Evolutionary conservation across 2,329 filamentous ascomycete genomes (phyloP).

Genomic region (Alternaria alternata): DNA sequence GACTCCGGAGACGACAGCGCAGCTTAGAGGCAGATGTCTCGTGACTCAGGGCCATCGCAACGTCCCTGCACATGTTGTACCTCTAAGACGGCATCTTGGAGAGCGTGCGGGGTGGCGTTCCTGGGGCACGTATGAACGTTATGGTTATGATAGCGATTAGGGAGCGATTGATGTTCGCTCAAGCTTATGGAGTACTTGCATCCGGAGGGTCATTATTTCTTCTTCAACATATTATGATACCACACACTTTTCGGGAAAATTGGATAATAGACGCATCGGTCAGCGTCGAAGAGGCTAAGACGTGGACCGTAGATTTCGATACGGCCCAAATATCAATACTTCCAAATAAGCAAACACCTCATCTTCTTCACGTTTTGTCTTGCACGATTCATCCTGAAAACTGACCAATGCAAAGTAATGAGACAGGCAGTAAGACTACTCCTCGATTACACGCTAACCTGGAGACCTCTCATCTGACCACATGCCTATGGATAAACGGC

Average conservation of each 20-base stretch:
- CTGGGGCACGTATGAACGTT: background rate
- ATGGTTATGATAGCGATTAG: slow-evolving; percentile 7
- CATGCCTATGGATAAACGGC: background rate
- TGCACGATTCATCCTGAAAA: too few relatives aligned
- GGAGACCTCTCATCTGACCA: slow-evolving; percentile 1
- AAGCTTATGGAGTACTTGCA: background rate
- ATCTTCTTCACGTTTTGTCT: background rate
- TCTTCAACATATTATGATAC: slow-evolving; percentile 20
- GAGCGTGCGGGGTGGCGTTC: background rate
- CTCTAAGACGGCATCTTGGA: background rate
- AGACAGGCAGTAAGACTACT: background rate
- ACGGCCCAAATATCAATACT: background rate
- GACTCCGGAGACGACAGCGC: slow-evolving; percentile 4
- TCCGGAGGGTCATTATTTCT: background rate
- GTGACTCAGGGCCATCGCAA: background rate
- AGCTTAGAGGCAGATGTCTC: background rate
- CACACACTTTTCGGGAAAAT: slow-evolving; percentile 12
- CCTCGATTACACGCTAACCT: background rate
- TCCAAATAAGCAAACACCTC: background rate
- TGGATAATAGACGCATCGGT: slow-evolving; percentile 7
- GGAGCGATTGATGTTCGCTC: background rate
- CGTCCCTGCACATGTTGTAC: background rate
- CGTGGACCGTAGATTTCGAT: background rate
- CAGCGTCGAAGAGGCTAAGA: background rate
- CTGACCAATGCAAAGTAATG: background rate